phyloP scores from a whole-genome alignment of 1,284 basidiomycete genomes.

The Violaceomyces palustris region DNA sequence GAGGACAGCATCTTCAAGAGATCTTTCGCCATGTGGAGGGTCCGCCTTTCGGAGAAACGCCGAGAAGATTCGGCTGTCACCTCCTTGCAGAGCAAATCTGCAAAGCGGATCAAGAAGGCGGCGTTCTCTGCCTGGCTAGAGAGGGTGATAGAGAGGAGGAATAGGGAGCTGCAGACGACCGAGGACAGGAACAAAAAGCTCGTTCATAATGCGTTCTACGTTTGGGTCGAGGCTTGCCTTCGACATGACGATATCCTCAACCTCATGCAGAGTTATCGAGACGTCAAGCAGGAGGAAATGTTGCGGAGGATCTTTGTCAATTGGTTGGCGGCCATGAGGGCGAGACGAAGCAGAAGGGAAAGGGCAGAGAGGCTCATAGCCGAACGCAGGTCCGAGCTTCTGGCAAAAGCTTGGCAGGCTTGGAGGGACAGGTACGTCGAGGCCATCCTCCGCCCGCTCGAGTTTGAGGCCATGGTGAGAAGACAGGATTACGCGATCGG shows the following conservation, averaged over 20 bases:
- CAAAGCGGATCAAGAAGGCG: slow-evolving; percentile 1
- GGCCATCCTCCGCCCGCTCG: slow-evolving; percentile 7
- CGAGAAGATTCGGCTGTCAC: slow-evolving; percentile 2
- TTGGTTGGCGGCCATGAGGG: slow-evolving; percentile 16
- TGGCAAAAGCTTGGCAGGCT: slow-evolving; percentile 1
- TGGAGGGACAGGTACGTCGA: slow-evolving; percentile 24
- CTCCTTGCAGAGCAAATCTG: slow-evolving; percentile 1
- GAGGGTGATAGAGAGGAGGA: slow-evolving; percentile 24
- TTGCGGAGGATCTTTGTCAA: slow-evolving; percentile 7
- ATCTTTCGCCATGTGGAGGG: slow-evolving; percentile 20
- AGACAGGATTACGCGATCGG: slow-evolving; percentile 15
- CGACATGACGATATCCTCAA: slow-evolving; percentile 29
- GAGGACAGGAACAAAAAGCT: slow-evolving; percentile 14
- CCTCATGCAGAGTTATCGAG: slow-evolving; percentile 30
- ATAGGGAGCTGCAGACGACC: slow-evolving; percentile 14
- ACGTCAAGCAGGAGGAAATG: slow-evolving; percentile 27
- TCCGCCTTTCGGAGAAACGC: slow-evolving; percentile 7
- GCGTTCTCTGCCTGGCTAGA: slow-evolving; percentile 19
- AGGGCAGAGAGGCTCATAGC: slow-evolving; percentile 1
- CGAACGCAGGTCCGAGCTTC: background rate
- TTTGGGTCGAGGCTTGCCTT: slow-evolving; percentile 30
- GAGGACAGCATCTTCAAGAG: slow-evolving; percentile 7
- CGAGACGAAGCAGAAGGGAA: slow-evolving; percentile 3
- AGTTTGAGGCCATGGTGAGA: slow-evolving; percentile 26
- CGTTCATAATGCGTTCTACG: slow-evolving; percentile 16